Base-by-base conservation (phyloP, 2,329 filamentous ascomycete genomes). In the Fusarium goolgardi region DNA sequence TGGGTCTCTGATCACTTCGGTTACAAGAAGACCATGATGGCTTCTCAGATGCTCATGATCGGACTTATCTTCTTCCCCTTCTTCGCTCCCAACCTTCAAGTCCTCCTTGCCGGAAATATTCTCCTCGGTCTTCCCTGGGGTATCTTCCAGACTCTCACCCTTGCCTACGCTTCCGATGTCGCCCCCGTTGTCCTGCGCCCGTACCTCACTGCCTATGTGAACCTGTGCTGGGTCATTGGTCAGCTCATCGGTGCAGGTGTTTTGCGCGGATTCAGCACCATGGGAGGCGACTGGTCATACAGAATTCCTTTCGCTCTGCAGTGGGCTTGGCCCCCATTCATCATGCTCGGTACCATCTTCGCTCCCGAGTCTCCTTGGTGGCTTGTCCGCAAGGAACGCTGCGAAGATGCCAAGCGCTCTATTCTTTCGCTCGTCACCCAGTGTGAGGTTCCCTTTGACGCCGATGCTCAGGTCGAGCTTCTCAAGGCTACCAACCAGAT, bases 291-390 rank as follows among this genome's bases (percentile, higher is more conserved):
- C 56, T 84, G 81, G 82, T 79, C 79, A 0, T 85, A 81, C 70
- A 77, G 79, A 25, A 83, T 85, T 16, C 82, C 83, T 1, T 85
- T 82, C 55, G 82, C 78, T 3, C 62, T 84, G 4, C 82, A 85
- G 70, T 85, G 83, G 83, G 63, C 78, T 5, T 62, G 59, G 59
- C 84, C 81, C 75, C 81, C 82, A 0, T 82, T 5, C 80, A 81
- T 3, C 75, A 85, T 11, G 71, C 81, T 82, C 5, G 78, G 77
- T 31, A 78, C 81, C n/a, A 71, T 76, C n/a, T 78, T 83, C n/a
- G 81, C 81, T 4, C 83, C 83, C 0, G 83, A 85, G 63, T 83
- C 80, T 1, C 83, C 83, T 1, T 85, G 83, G 81, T 84, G 81
- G 79, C 77, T 83, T 5, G 79, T 83, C 12, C 79, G 83, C 12